Evolutionary conservation across 2,329 filamentous ascomycete genomes (phyloP), one percentile per base, ranked within the genome.

Genomic region (Endoconidiophora polonica): DNA sequence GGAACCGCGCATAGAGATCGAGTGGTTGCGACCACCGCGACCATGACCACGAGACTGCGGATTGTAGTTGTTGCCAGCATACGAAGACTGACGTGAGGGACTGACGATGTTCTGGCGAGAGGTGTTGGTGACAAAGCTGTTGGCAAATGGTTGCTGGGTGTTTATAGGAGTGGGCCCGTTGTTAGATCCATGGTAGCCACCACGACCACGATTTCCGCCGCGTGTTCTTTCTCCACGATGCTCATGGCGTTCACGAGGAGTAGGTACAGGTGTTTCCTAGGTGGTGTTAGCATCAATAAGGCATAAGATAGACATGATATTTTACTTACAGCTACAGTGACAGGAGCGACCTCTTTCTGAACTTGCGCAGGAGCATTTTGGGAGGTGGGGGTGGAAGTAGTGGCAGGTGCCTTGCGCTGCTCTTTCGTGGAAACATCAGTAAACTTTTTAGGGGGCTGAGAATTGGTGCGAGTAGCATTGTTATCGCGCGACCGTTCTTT

Each of bases 191-290:
- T 65, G 65, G 54, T 72, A 69, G 16, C 63, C 64, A 37, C 69
- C 70, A 44, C 71, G 69, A 43, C 65, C 64, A 37, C 70, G 66
- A 52, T 62, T 71, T 22, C 65, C 64, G 18, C 69, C 69, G 36
- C 70, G 68, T 18, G 65, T 64, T 48, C 63, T 59, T 55, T 70
- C 60, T 55, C 60, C 54, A 58, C 70, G 61, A 49, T 59, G 60
- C 54, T 71, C 68, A 10, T 60, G 58, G 42, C 52, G 54, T 29
- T 55, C 52, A 51, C 54, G 54, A 18, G 44, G 42, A 41, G 48
- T 29, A 18, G 48, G 49, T 33, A 10, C 26, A 10, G 52, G 29
- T 12, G 26, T 33, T 33, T 53, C 52, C 52, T 54, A 39, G 14
- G 45, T 5, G 33, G 10, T 22, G 36, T 47, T 38, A 49, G 33